Conservation (phyloP, 768 basidiomycete species). For the Lentinula lateritia region DNA sequence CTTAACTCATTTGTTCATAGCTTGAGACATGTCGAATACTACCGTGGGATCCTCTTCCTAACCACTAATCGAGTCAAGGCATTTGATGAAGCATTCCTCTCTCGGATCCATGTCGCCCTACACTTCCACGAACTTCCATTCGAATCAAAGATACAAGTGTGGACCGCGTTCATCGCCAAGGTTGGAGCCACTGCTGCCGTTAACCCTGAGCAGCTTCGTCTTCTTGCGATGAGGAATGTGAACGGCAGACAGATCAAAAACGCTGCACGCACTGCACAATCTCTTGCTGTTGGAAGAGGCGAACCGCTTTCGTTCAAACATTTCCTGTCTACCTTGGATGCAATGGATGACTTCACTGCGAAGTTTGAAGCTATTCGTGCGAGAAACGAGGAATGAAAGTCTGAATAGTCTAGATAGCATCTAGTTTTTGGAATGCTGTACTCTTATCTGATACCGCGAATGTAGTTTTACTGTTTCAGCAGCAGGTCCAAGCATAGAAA, state of each 20-base stretch:
- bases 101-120: conserved; percentile 61
- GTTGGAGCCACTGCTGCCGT: conserved; percentile 31
- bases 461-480: too few relatives aligned
- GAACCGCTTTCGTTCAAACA: conserved; percentile 44
- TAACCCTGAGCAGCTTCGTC: conserved; percentile 34
- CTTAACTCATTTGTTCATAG: conserved; percentile 25
- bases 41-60: conserved; percentile 51
- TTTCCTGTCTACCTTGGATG: conserved; percentile 52
- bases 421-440: too few relatives aligned
- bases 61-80: conserved; percentile 54
- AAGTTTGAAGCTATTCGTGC: conserved; percentile 29
- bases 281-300: conserved; percentile 44
- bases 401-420: too few relatives aligned
- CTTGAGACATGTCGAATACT: conserved; percentile 53
- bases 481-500: too few relatives aligned
- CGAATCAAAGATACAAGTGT: conserved; percentile 52
- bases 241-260: conserved; percentile 72
- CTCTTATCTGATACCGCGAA: too few relatives aligned
- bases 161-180: conserved; percentile 55
- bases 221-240: conserved; percentile 44
- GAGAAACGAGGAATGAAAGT: neutral
- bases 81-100: conserved; percentile 67
- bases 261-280: conserved; percentile 58
- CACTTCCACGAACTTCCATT: conserved; percentile 55
- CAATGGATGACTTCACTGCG: conserved; percentile 54